Conservation (phyloP, 441 rosid genomes). For the Populus hybrid region DNA sequence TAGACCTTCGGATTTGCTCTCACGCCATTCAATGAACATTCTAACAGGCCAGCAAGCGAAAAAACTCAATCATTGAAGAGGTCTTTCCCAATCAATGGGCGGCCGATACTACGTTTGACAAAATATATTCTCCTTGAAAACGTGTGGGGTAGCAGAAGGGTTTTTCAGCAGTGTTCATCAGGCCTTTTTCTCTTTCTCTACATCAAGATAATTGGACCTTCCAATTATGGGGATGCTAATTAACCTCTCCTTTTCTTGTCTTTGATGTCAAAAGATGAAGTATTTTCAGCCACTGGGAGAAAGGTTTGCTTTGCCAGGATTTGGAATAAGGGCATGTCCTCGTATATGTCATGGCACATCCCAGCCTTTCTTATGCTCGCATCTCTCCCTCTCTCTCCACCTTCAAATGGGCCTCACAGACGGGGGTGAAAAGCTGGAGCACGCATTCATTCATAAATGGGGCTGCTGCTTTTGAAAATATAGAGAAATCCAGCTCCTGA, state of each 20-base stretch:
- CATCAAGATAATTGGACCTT: not conserved
- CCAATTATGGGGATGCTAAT: not conserved
- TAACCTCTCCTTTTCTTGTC: not conserved
- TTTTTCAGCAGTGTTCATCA: not conserved
- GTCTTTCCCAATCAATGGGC: slow-evolving; percentile 6
- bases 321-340: not conserved
- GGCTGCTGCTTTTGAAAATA: no score
- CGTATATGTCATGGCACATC: no score
- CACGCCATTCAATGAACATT: not conserved
- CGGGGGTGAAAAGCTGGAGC: not conserved
- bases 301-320: no score
- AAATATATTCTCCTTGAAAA: not conserved
- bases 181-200: not conserved
- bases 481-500: not conserved
- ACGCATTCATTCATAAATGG: not conserved
- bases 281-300: no score
- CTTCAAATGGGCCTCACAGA: not conserved
- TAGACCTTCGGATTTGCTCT: not conserved
- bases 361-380: no score
- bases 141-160: not conserved
- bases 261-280: not conserved
- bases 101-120: not conserved
- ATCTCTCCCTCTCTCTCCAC: no score
- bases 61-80: not conserved
- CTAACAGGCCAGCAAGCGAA: not conserved